Conservation (phyloP, 768 basidiomycete genomes). For the Pisolithus microcarpus region DNA sequence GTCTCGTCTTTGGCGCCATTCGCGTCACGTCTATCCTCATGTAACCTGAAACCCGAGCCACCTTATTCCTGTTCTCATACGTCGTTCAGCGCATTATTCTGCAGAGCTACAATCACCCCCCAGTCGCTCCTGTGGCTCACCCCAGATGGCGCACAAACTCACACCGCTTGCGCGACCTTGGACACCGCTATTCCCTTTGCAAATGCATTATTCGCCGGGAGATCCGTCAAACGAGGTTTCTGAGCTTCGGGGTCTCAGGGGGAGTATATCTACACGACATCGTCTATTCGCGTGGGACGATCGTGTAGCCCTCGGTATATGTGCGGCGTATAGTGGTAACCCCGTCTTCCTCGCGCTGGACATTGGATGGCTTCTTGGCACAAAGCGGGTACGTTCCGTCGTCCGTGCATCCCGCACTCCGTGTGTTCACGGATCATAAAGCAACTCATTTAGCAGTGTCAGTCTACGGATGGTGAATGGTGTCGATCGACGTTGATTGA, state of each 20-base stretch:
- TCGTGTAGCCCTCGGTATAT: too few relatives aligned
- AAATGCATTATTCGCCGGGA: slow-evolving; percentile 52
- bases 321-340: slow-evolving; percentile 48
- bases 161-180: slow-evolving; percentile 34
- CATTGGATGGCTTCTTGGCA: slow-evolving; percentile 28
- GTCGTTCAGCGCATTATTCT: slow-evolving; percentile 63
- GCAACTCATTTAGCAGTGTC: too few relatives aligned
- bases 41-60: too few relatives aligned
- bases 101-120: slow-evolving; percentile 21
- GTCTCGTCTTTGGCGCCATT: slow-evolving; percentile 29
- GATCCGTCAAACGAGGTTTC: slow-evolving; percentile 59
- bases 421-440: slow-evolving; percentile 26
- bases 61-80: slow-evolving; percentile 73
- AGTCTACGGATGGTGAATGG: too few relatives aligned
- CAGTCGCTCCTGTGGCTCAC: neutral
- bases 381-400: slow-evolving; percentile 37
- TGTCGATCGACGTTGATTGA: too few relatives aligned
- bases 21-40: neutral
- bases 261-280: slow-evolving; percentile 33
- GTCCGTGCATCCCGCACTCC: slow-evolving; percentile 13
- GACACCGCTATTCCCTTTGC: slow-evolving; percentile 37
- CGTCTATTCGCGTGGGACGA: too few relatives aligned
- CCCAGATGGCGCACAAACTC: slow-evolving; percentile 6
- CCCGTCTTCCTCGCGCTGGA: slow-evolving; percentile 54
- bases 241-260: too few relatives aligned